Conservation (phyloP, 2,329 filamentous ascomycete genomes). For the Fulvia fulva region DNA sequence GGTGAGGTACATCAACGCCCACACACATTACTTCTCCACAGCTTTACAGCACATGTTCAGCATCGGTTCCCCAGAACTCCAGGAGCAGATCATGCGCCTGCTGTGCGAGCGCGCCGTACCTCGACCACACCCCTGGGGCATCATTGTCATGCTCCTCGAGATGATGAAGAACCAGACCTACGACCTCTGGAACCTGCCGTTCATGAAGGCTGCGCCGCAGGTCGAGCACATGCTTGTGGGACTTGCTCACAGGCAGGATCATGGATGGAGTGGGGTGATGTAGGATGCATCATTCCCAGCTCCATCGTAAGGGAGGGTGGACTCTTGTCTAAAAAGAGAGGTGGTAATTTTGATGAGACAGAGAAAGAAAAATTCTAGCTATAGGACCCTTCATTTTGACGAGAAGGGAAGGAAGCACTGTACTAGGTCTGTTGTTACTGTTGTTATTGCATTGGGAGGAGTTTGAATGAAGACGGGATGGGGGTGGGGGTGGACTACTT, state of each 20-base stretch:
- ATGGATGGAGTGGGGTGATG: slow-evolving; percentile 12
- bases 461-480: neutral
- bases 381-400: slow-evolving; percentile 21
- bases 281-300: slow-evolving; percentile 2
- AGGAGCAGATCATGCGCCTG: slow-evolving; percentile 85
- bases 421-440: slow-evolving; percentile 10
- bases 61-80: slow-evolving; percentile 63
- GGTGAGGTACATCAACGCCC: slow-evolving; percentile 80
- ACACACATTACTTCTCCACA: slow-evolving; percentile 91
- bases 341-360: neutral
- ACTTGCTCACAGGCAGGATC: slow-evolving; percentile 28
- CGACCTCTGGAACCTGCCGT: slow-evolving; percentile 87
- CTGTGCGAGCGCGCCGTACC: slow-evolving; percentile 84
- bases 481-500: neutral
- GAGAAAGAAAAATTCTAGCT: slow-evolving; percentile 5
- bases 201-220: slow-evolving; percentile 85
- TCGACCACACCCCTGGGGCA: slow-evolving; percentile 92
- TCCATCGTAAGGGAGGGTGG: neutral
- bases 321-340: neutral
- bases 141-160: slow-evolving; percentile 83
- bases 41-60: slow-evolving; percentile 79
- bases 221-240: slow-evolving; percentile 47
- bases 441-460: slow-evolving; percentile 7
- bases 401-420: slow-evolving; percentile 15
- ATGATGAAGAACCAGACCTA: slow-evolving; percentile 88